phyloP scores from a whole-genome alignment of 2,329 filamentous ascomycete species.

The Cytospora paraplurivora region DNA sequence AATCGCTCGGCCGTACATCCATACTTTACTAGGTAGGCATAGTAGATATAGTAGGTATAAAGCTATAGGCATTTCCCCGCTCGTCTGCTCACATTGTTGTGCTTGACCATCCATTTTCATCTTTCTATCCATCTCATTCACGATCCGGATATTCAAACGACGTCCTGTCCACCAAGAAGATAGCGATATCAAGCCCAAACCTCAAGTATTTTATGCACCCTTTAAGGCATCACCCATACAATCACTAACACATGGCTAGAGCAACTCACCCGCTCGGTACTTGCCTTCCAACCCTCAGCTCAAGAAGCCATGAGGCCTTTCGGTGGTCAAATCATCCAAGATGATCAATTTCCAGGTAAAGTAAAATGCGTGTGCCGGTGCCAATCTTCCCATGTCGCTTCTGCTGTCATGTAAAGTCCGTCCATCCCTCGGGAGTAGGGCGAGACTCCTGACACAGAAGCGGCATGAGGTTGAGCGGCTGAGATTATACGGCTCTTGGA shows the following conservation, averaged over 20 bases:
- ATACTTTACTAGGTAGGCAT: neutral
- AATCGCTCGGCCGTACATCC: neutral
- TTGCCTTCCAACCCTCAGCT: slow-evolving; percentile 11
- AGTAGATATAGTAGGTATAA: neutral
- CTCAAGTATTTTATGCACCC: neutral
- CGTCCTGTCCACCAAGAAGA: neutral
- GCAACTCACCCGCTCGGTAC: slow-evolving; percentile 18
- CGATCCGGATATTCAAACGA: neutral
- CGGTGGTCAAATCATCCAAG: slow-evolving; percentile 25
- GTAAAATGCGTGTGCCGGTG: slow-evolving; percentile 42
- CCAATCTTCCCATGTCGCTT: slow-evolving; percentile 31
- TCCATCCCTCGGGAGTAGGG: neutral
- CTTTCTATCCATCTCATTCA: neutral
- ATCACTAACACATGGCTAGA: slow-evolving; percentile 15
- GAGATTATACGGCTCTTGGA: slow-evolving; percentile 43
- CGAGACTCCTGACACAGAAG: neutral
- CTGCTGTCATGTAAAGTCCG: neutral
- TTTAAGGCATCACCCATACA: neutral
- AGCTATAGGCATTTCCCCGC: neutral
- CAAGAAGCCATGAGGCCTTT: slow-evolving; percentile 27
- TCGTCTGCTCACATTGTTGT: neutral
- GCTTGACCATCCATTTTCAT: neutral
- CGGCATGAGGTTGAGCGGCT: slow-evolving; percentile 34
- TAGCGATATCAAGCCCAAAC: neutral
- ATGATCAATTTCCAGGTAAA: slow-evolving; percentile 38